These are phyloP conservation scores for Scheffersomyces insectosa DNA, from an alignment of 1,139 yeast species.

Conservation along the genomic window DNA sequence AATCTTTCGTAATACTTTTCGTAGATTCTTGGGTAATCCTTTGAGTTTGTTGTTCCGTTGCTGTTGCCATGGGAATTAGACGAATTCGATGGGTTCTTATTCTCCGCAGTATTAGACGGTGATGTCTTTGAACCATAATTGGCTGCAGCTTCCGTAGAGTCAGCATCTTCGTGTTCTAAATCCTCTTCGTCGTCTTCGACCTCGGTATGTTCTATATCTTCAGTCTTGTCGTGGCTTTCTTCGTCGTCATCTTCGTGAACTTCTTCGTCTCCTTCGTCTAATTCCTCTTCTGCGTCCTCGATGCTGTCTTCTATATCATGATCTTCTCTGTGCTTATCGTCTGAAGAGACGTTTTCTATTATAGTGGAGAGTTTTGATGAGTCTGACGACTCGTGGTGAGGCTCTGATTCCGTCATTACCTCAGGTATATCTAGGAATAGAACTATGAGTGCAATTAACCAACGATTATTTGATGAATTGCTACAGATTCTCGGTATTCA, in stretches of 20 bases:
- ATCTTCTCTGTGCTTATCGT: conserved; percentile 1
- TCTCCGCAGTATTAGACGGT: not conserved
- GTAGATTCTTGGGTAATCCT: conserved; percentile 24
- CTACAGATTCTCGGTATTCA: no score
- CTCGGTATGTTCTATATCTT: no score
- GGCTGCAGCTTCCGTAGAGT: not conserved
- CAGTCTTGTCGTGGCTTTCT: not conserved
- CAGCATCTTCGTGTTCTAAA: not conserved
- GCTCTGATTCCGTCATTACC: no score
- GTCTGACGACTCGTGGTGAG: no score
- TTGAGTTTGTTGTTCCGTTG: not conserved
- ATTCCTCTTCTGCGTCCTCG: not conserved
- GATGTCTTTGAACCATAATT: not conserved
- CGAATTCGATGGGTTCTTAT: no score
- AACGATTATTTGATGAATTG: no score
- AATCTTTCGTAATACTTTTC: conserved; percentile 30
- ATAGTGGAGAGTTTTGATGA: no score
- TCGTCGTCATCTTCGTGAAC: not conserved
- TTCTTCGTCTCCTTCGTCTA: not conserved
- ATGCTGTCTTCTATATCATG: not conserved
- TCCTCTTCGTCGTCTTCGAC: not conserved
- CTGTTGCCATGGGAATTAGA: no score
- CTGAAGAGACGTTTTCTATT: not conserved
- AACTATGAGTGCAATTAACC: no score
- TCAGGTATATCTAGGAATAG: no score